These are phyloP conservation scores for Auriscalpium vulgare DNA, from an alignment of 768 basidiomycete genomes.

Conservation along the genomic window DNA sequence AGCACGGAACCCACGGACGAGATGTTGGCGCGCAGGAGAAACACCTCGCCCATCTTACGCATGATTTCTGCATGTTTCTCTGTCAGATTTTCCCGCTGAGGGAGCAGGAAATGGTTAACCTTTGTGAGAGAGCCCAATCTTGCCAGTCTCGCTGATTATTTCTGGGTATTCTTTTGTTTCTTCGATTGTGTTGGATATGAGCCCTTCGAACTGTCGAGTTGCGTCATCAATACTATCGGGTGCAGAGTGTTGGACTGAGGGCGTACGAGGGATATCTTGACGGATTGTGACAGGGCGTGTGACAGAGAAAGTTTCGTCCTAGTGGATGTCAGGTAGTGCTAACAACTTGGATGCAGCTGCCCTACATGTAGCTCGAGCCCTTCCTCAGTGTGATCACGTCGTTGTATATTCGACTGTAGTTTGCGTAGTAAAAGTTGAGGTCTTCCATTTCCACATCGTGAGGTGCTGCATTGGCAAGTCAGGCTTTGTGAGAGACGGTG, in stretches of 20 bases:
- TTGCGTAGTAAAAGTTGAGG: constrained; percentile 93
- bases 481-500: neutral
- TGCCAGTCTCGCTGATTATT: constrained; percentile 87
- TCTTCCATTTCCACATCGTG: constrained; percentile 95
- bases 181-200: constrained; percentile 89
- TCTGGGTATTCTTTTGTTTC: constrained; percentile 96
- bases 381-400: constrained; percentile 93
- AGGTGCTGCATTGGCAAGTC: constrained; percentile 42
- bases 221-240: neutral
- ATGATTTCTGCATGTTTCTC: constrained; percentile 63
- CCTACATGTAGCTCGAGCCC: constrained; percentile 93
- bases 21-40: constrained; percentile 88
- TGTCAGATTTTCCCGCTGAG: neutral
- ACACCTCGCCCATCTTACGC: constrained; percentile 94
- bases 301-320: constrained; percentile 96
- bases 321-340: constrained; percentile 4
- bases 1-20: constrained; percentile 95
- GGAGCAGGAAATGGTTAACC: constrained; percentile 29
- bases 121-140: constrained; percentile 86
- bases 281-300: constrained; percentile 91
- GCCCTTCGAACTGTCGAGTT: constrained; percentile 70
- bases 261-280: constrained; percentile 85
- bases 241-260: neutral
- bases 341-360: constrained; percentile 13
- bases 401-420: constrained; percentile 96